These are phyloP conservation scores for Fistulifera solaris DNA, from an alignment of 108 stramenopile species.

Conservation along the genomic window DNA sequence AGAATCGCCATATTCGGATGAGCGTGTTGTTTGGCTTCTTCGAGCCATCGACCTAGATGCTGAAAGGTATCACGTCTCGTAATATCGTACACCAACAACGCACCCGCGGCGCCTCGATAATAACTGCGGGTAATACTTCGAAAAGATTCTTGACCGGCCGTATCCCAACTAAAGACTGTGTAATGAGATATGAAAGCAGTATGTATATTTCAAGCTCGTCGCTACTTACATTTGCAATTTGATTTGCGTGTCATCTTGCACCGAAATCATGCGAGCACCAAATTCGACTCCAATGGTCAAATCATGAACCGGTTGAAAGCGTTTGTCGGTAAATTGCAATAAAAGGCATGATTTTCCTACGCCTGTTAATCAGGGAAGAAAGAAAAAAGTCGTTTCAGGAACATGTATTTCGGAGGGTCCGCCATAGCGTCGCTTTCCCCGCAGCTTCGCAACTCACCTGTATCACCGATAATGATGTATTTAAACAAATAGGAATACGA, in stretches of 20 bases:
- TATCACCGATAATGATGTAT: constrained; percentile 99
- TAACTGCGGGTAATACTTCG: constrained; percentile 99
- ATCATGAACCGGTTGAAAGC: constrained; percentile 99
- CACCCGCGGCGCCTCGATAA: constrained; percentile 98
- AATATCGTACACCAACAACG: constrained; percentile 98
- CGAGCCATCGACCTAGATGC: constrained; percentile 95
- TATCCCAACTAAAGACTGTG: no score
- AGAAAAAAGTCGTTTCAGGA: no score
- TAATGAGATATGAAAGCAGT: no score
- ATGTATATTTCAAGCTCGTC: no score
- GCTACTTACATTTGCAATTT: constrained; percentile 85
- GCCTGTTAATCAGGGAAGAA: constrained; percentile 45
- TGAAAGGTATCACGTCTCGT: constrained; percentile 98
- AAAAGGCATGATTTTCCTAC: constrained; percentile 99
- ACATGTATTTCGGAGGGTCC: no score
- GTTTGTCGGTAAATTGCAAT: constrained; percentile 99
- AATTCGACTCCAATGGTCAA: constrained; percentile 99
- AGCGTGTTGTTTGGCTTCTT: constrained; percentile 96
- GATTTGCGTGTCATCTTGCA: constrained; percentile 86
- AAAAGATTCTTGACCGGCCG: constrained; percentile 95
- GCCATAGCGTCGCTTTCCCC: no score
- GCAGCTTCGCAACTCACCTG: constrained; percentile 47
- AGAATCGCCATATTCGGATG: constrained; percentile 99
- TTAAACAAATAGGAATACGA: constrained; percentile 86
- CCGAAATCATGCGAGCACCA: constrained; percentile 92